Base-by-base conservation (phyloP, 768 basidiomycete genomes). In the Agaricus bisporus region DNA sequence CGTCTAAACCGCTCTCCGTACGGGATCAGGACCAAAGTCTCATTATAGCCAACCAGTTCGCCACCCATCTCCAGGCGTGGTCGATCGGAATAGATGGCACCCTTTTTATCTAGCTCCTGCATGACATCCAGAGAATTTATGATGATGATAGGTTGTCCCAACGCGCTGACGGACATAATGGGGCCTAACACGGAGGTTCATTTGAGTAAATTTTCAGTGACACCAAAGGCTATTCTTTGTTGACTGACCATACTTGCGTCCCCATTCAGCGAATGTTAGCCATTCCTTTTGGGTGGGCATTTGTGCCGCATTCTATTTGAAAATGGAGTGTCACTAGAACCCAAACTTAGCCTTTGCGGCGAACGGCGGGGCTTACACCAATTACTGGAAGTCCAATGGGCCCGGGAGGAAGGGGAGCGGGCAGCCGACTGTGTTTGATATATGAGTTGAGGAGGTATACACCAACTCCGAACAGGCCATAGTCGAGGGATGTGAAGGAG, bases 61-160 rank as follows among this genome's bases (percentile, higher is more conserved):
- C 79, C 77, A 7, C 72, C 75, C 76, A 81, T 79, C 15, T 73
- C 70, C 4, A 80, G 65, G 3, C 67, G 63, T 0, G 78, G 79
- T 2, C 80, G 67, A 48, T 76, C 71, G 35, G 78, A 79, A 57
- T 79, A 79, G 1, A 75, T 70, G 1, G 71, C 57, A 4, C 76
- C 72, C 55, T 73, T 71, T 57, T 70, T 74, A 58, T 80, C 80
- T 5, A 81, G 63, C 55, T 78, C 71, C 4, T 74, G 71, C 69
- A 77, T 68, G 35, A 71, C 60, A 3, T 67, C 59, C 1, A 68
- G 63, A 2, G 75, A 73, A 59, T 79, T 81, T 32, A 80, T 59
- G 51, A 81, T 73, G 29, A 81, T 70, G 59, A 80, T 72, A 2
- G 69, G 66, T 37, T 73, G 68, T 5, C 78, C 77, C 7, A 82